Conservation (phyloP, 805 yeast genomes). For the Geotrichum ghanense region DNA sequence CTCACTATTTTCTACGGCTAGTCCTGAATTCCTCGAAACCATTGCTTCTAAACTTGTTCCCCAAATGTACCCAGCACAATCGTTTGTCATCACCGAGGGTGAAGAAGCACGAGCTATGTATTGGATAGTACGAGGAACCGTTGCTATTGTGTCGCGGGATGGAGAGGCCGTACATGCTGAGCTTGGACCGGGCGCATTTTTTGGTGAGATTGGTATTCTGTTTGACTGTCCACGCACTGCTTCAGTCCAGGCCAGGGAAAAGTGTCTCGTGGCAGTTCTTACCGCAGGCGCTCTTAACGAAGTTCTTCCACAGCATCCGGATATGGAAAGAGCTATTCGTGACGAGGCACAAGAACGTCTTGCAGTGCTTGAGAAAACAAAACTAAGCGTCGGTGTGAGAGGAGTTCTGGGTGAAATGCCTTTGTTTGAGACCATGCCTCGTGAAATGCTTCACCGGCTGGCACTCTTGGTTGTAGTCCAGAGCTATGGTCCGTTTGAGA, state of each 20-base stretch:
- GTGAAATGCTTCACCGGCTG: slow-evolving; percentile 48
- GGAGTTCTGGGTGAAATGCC: slow-evolving; percentile 48
- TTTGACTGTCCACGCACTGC: slow-evolving; percentile 72
- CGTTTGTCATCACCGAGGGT: slow-evolving; percentile 57
- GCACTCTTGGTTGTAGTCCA: slow-evolving; percentile 53
- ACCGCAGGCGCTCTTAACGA: slow-evolving; percentile 50
- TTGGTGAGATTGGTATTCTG: slow-evolving; percentile 71
- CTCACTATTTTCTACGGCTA: slow-evolving; percentile 57
- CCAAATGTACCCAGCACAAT: slow-evolving; percentile 56
- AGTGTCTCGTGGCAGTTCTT: slow-evolving; percentile 55
- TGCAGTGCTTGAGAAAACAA: slow-evolving; percentile 56
- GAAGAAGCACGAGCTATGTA: slow-evolving; percentile 69
- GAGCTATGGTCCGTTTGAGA: slow-evolving; percentile 43
- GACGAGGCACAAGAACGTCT: slow-evolving; percentile 73
- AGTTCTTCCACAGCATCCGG: slow-evolving; percentile 52
- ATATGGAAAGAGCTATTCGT: slow-evolving; percentile 54
- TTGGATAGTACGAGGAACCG: slow-evolving; percentile 68
- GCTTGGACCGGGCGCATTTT: slow-evolving; percentile 54
- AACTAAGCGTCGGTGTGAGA: slow-evolving; percentile 28
- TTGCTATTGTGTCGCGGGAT: slow-evolving; percentile 65
- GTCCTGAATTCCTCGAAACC: slow-evolving; percentile 48
- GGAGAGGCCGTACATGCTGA: slow-evolving; percentile 70
- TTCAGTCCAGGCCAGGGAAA: slow-evolving; percentile 59
- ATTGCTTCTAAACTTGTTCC: slow-evolving; percentile 47
- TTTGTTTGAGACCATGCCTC: slow-evolving; percentile 45